A percentile compares a stretch with the other conserved stretches of the same genome.
Conservation (phyloP, 129 eudicot species). For the Dittrichia graveolens region DNA sequence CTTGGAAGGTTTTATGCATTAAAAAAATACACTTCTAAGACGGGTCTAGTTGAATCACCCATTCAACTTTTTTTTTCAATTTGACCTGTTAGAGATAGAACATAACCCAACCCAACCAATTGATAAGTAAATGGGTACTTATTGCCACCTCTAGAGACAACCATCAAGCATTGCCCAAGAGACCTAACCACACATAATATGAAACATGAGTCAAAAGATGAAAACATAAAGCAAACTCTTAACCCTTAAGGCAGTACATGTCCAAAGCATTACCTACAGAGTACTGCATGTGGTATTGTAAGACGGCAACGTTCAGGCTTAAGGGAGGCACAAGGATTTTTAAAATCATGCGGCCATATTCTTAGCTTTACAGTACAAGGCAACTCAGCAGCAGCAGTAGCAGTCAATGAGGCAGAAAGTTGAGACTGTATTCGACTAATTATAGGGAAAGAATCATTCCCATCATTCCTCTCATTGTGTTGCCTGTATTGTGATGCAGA, state of each 20-base stretch:
- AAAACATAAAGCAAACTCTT: neutral
- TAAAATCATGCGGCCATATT: conserved; percentile 84
- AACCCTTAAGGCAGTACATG: neutral
- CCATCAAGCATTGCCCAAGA: neutral
- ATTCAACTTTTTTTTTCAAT: neutral
- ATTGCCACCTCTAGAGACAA: neutral
- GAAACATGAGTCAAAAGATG: neutral
- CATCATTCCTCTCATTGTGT: conserved; percentile 33
- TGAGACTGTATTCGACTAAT: conserved; percentile 68
- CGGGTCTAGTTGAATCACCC: neutral
- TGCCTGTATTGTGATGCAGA: conserved; percentile 22
- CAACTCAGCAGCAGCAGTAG: conserved; percentile 84
- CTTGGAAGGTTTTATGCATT: neutral
- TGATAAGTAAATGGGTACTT: too few species aligned
- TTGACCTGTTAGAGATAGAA: neutral
- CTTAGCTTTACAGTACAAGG: conserved; percentile 98
- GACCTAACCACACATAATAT: neutral
- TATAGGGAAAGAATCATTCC: conserved; percentile 53
- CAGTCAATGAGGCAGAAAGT: conserved; percentile 80
- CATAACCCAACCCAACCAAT: neutral
- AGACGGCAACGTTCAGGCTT: conserved; percentile 69
- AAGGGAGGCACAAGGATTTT: conserved; percentile 74
- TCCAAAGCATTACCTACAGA: conserved; percentile 63
- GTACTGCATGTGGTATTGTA: conserved; percentile 89
- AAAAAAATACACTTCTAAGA: neutral